Conservation (phyloP, 352 stramenopile genomes). For the Phytophthora quininea region DNA sequence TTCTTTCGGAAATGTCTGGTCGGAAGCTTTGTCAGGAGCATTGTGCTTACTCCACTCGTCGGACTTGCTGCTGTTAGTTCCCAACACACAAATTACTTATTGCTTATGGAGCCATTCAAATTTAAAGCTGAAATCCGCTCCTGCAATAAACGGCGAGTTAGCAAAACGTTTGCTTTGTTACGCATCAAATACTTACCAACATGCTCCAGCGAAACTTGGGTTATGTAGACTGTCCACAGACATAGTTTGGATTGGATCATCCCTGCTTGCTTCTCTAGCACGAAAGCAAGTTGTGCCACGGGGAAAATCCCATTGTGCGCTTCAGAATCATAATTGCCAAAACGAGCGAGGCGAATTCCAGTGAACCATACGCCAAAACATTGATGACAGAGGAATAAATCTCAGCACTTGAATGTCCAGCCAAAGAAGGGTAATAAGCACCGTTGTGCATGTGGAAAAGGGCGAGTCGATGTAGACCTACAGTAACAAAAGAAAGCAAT, state of each 20-base stretch:
- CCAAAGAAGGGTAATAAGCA: slow-evolving; percentile 15
- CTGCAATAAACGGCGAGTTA: too few species aligned
- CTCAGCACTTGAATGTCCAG: slow-evolving; percentile 1
- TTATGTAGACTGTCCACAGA: slow-evolving; percentile 31
- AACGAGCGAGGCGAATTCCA: slow-evolving; percentile 19
- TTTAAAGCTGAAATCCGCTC: too few species aligned
- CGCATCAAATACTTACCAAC: slow-evolving; percentile 4
- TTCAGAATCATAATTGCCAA: slow-evolving; percentile 7
- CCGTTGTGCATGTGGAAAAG: slow-evolving; percentile 22
- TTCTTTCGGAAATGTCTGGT: too few species aligned
- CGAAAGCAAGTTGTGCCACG: slow-evolving; percentile 31
- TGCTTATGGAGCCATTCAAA: too few species aligned
- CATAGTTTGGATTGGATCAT: slow-evolving; percentile 30
- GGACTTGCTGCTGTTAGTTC: too few species aligned
- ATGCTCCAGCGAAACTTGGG: slow-evolving; percentile 30
- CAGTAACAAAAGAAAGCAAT: background rate
- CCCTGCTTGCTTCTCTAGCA: slow-evolving; percentile 27
- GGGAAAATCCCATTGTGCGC: slow-evolving; percentile 18
- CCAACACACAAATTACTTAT: too few species aligned
- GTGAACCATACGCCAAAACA: slow-evolving; percentile 16
- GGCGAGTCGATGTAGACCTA: slow-evolving; percentile 2
- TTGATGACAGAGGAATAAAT: background rate
- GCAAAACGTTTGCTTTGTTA: too few species aligned
- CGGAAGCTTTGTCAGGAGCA: too few species aligned
- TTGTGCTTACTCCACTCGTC: too few species aligned